Percentiles rank a stretch among this genome's conserved stretches.
These are phyloP conservation scores for Pythium brassicae DNA, from an alignment of 352 stramenopile species.

Conservation along the genomic window DNA sequence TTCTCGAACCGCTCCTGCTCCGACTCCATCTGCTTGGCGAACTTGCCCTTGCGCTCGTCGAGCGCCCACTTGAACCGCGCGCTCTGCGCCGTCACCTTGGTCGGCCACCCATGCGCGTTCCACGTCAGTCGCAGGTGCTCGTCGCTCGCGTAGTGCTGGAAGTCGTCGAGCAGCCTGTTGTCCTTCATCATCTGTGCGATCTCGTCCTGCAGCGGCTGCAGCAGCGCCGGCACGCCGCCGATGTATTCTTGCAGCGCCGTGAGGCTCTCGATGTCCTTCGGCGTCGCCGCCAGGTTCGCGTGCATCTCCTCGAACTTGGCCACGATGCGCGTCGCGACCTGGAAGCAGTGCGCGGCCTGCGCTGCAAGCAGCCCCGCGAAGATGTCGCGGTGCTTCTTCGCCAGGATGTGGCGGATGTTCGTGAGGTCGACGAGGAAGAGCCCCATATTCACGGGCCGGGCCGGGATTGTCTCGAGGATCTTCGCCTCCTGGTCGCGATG, in stretches of 20 bases:
- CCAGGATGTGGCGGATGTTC: constrained; percentile 66
- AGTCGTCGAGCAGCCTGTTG: constrained; percentile 79
- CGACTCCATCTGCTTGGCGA: constrained; percentile 91
- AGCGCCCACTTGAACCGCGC: constrained; percentile 68
- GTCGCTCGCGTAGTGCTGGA: constrained; percentile 78
- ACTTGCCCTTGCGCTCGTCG: constrained; percentile 82
- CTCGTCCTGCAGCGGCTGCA: constrained; percentile 78
- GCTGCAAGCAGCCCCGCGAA: constrained; percentile 71
- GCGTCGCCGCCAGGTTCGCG: constrained; percentile 64
- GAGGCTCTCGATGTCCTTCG: constrained; percentile 91
- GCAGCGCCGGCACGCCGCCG: constrained; percentile 50
- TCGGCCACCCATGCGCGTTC: constrained; percentile 88
- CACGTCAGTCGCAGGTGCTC: constrained; percentile 87
- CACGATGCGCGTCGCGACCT: constrained; percentile 62
- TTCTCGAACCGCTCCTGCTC: constrained; percentile 93
- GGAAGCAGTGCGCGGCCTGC: constrained; percentile 63
- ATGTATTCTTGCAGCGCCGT: constrained; percentile 88
- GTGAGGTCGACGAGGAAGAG: constrained; percentile 79
- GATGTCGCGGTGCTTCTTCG: constrained; percentile 76
- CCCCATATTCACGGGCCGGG: constrained; percentile 62
- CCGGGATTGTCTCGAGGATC: constrained; percentile 69
- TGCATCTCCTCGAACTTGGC: constrained; percentile 87
- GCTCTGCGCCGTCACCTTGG: constrained; percentile 84
- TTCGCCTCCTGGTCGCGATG: constrained; percentile 63
- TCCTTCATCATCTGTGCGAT: constrained; percentile 77